Evolutionary conservation across 2,329 filamentous ascomycete species (phyloP).

Genomic region (Claviceps sp.): DNA sequence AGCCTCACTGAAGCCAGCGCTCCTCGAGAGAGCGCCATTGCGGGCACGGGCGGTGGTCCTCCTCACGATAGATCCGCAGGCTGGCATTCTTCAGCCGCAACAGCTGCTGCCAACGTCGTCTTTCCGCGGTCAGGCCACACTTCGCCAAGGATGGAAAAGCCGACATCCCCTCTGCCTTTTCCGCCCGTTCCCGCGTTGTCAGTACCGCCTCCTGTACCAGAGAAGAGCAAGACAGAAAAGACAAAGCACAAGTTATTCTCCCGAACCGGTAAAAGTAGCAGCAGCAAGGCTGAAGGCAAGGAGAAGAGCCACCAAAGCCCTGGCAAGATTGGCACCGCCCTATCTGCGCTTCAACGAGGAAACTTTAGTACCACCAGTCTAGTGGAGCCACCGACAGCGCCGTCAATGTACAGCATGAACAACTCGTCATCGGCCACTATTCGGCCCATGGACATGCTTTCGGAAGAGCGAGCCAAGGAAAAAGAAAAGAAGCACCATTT

Average conservation of each 20-base stretch:
- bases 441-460: slow-evolving; percentile 43
- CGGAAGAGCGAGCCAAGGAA: slow-evolving; percentile 33
- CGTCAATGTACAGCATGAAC: slow-evolving; percentile 58
- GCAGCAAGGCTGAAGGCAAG: slow-evolving; percentile 49
- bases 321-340: slow-evolving; percentile 53
- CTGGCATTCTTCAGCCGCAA: slow-evolving; percentile 49
- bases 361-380: slow-evolving; percentile 63
- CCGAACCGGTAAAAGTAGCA: slow-evolving; percentile 58
- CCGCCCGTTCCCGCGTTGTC: slow-evolving; percentile 22
- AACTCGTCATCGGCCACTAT: slow-evolving; percentile 69
- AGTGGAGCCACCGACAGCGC: slow-evolving; percentile 41
- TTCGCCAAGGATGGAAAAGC: slow-evolving; percentile 30
- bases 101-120: slow-evolving; percentile 53
- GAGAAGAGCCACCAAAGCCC: slow-evolving; percentile 60
- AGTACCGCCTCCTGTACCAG: slow-evolving; percentile 28
- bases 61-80: slow-evolving; percentile 46
- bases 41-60: slow-evolving; percentile 36
- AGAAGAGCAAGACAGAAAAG: slow-evolving; percentile 49
- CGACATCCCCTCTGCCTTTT: slow-evolving; percentile 19
- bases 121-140: slow-evolving; percentile 52
- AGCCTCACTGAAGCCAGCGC: slow-evolving; percentile 53
- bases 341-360: slow-evolving; percentile 49
- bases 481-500: slow-evolving; percentile 71
- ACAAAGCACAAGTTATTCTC: slow-evolving; percentile 74
- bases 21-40: slow-evolving; percentile 43